Evolutionary conservation across 2,329 filamentous ascomycete genomes (phyloP).

Genomic region (Coleophoma eucalyptorum): DNA sequence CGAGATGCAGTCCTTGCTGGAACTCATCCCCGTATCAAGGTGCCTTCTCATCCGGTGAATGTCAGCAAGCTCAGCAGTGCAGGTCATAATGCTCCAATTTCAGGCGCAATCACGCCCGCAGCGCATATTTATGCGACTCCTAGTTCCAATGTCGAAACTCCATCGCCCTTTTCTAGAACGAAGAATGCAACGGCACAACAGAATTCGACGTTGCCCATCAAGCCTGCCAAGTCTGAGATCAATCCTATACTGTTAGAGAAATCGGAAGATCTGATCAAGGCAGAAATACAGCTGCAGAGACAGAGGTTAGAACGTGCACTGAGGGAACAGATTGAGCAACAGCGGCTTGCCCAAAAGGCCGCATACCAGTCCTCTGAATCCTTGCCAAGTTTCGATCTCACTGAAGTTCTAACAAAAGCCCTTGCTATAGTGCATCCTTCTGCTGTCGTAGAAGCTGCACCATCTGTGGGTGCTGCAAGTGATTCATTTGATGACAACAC

Average conservation of each 20-base stretch:
- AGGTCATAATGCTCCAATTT: constrained; percentile 2
- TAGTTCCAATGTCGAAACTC: constrained; percentile 15
- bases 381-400: constrained; percentile 63
- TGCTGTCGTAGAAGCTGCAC: constrained; percentile 53
- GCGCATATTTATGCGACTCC: constrained; percentile 9
- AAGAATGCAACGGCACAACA: constrained; percentile 19
- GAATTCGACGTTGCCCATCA: constrained; percentile 26
- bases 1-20: constrained; percentile 79
- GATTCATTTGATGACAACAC: constrained; percentile 91
- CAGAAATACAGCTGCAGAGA: constrained; percentile 76
- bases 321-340: constrained; percentile 72
- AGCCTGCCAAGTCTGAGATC: constrained; percentile 60
- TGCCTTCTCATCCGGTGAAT: constrained; percentile 39
- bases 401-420: constrained; percentile 69
- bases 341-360: constrained; percentile 39
- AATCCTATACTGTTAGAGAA: constrained; percentile 83
- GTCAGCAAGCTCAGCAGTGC: constrained; percentile 11
- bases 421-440: constrained; percentile 66
- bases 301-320: constrained; percentile 75
- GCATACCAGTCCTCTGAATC: constrained; percentile 42
- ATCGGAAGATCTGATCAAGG: constrained; percentile 77
- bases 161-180: constrained; percentile 18
- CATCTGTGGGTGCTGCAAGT: constrained; percentile 51
- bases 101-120: constrained; percentile 3
- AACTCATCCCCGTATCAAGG: constrained; percentile 61